These are phyloP conservation scores for Pouteria glomerata DNA, from an alignment of 148 eudicot species.

Conservation along the genomic window DNA sequence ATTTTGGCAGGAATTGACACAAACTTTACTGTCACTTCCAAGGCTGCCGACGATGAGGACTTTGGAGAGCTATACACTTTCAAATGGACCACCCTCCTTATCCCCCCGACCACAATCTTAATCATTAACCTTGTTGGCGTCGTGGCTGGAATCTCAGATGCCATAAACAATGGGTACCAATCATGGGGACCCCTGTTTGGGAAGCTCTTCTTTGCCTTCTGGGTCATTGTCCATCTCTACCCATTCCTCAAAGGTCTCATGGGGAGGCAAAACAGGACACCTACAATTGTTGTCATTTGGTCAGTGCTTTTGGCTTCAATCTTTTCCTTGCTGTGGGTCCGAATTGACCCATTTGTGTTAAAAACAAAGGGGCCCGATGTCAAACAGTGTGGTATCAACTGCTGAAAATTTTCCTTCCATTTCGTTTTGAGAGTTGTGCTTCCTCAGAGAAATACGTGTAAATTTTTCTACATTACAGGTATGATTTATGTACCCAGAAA, in stretches of 20 bases:
- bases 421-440: not conserved
- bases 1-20: slow-evolving; percentile 92
- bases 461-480: slow-evolving; percentile 11
- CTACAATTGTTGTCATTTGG: slow-evolving; percentile 94
- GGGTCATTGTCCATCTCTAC: slow-evolving; percentile 94
- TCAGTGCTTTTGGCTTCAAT: slow-evolving; percentile 87
- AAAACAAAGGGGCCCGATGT: slow-evolving; percentile 89
- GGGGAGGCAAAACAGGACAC: slow-evolving; percentile 97
- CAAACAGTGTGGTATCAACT: slow-evolving; percentile 83
- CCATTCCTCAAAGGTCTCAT: slow-evolving; percentile 98
- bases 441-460: slow-evolving; percentile 4
- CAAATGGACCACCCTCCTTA: slow-evolving; percentile 97
- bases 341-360: slow-evolving; percentile 83
- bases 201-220: slow-evolving; percentile 90
- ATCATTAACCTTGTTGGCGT: slow-evolving; percentile 93
- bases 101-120: slow-evolving; percentile 91
- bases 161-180: slow-evolving; percentile 85
- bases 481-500: slow-evolving; percentile 8
- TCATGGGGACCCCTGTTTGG: slow-evolving; percentile 99
- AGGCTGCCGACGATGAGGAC: slow-evolving; percentile 84
- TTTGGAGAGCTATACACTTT: slow-evolving; percentile 78
- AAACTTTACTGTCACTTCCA: slow-evolving; percentile 91
- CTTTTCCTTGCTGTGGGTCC: slow-evolving; percentile 96
- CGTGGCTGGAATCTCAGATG: slow-evolving; percentile 96
- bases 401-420: slow-evolving; percentile 31